Percentiles rank a stretch among this genome's conserved stretches.
Conservation (phyloP, 2,329 filamentous ascomycete genomes). For the Colletotrichum eremochloae region DNA sequence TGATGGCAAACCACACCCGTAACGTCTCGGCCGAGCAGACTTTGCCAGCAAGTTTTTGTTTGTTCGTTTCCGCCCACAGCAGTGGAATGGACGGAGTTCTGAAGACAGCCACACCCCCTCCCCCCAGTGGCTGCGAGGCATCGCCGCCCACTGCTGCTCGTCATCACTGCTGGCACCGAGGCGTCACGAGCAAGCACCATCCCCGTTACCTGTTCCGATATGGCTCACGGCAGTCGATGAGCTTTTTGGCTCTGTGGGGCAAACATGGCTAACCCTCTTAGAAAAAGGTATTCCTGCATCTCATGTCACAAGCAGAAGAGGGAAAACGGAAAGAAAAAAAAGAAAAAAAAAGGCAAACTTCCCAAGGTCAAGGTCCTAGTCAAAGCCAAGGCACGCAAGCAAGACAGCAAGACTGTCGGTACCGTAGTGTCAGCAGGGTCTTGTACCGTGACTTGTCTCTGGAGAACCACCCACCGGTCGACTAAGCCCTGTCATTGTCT, state of each 20-base stretch:
- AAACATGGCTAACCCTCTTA: conserved; percentile 32
- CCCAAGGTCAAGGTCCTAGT: conserved; percentile 29
- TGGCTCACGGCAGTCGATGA: conserved; percentile 25
- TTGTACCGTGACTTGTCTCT: conserved; percentile 38
- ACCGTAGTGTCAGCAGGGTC: conserved; percentile 28
- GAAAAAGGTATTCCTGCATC: conserved; percentile 25
- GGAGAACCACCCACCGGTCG: conserved; percentile 31
- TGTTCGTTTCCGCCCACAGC: conserved; percentile 6
- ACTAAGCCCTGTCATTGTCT: conserved; percentile 43
- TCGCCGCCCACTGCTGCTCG: conserved; percentile 27
- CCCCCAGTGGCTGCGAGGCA: conserved; percentile 27
- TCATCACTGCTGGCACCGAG: conserved; percentile 31
- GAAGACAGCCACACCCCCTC: not conserved
- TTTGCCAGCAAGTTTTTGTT: conserved; percentile 1
- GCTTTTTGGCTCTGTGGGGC: conserved; percentile 27
- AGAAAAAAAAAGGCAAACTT: conserved; percentile 32
- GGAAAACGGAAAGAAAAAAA: not conserved
- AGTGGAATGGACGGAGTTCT: conserved; percentile 8
- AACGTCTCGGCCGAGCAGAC: conserved; percentile 37
- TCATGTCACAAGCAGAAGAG: conserved; percentile 19
- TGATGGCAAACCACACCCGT: conserved; percentile 14
- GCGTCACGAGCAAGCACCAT: conserved; percentile 20
- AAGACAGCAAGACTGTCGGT: conserved; percentile 23
- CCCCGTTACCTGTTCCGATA: conserved; percentile 26
- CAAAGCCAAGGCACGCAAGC: conserved; percentile 14